Conservation (phyloP, 768 basidiomycete species). For the Tricholoma saponaceum region DNA sequence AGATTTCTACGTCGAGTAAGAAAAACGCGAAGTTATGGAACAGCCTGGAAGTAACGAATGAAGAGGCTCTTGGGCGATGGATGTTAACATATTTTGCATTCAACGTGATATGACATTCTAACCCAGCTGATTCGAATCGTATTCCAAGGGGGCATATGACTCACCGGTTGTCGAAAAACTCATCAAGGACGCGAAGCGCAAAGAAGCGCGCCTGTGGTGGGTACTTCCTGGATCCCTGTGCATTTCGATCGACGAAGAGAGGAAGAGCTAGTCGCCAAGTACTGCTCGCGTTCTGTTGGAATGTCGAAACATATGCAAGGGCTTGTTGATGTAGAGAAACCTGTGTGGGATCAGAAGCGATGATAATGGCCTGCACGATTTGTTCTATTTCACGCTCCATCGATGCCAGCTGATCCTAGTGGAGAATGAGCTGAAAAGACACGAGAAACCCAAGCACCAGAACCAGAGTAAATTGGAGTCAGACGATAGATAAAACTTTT, state of each 20-base stretch:
- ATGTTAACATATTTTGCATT: background rate
- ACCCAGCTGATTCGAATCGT: constrained; percentile 1
- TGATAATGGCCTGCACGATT: constrained; percentile 79
- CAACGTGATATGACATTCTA: background rate
- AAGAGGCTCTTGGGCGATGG: background rate
- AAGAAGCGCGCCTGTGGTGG: constrained; percentile 74
- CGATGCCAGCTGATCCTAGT: constrained; percentile 6
- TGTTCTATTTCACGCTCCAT: constrained; percentile 80
- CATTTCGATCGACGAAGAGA: constrained; percentile 60
- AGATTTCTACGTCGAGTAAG: background rate
- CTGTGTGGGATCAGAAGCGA: constrained; percentile 80
- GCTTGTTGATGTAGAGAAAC: constrained; percentile 78
- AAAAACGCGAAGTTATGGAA: background rate
- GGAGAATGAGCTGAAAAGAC: background rate
- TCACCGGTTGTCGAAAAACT: constrained; percentile 80
- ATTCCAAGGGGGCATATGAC: constrained; percentile 23
- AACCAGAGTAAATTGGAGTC: constrained; percentile 1
- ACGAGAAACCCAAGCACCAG: constrained; percentile 2
- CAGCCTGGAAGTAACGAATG: background rate
- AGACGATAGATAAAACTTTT: constrained; percentile 17
- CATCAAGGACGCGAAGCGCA: constrained; percentile 75
- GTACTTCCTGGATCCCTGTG: constrained; percentile 64
- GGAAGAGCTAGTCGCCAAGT: constrained; percentile 81
- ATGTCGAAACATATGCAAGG: constrained; percentile 71
- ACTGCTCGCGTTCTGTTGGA: constrained; percentile 71